Base-by-base conservation (phyloP, 2,329 filamentous ascomycete species). In the Fusarium sp. region DNA sequence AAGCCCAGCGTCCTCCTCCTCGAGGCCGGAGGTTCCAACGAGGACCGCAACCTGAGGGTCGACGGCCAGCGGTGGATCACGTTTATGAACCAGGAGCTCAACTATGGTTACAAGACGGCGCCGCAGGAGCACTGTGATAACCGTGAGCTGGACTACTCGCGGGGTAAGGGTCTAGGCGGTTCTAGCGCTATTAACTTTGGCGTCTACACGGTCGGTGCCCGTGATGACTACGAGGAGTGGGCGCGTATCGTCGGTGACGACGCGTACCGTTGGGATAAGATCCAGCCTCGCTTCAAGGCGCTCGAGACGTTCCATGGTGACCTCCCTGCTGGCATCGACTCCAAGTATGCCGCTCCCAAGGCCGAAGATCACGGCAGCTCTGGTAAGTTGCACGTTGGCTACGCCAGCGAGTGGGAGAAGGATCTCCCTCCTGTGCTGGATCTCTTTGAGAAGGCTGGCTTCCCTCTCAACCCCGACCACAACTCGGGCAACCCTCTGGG, bases 221-320 rank as follows among this genome's bases (percentile, higher is more conserved):
- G 83, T 1, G 89, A 89, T 61, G 91, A 93, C 72, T 92, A 90
- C 69, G 86, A 93, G 32, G 85, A 89, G 63, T 92, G 91, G 90
- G 89, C 89, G 1, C 81, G 84, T 0, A 70, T 87, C 2, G 87
- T 89, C 0, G 89, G 81, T 0, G 91, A 93, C 72, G 85, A 90
- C 6, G 78, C 81, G 0, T 93, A 87, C 79, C 72, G 76, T 3
- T 93, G 90, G 91, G 81, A 86, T 2, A 82, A 84, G 50, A 88
- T 89, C 32, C 84, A 88, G 66, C 68, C 80, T 4, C 83, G 87
- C 1, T 89, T 87, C 75, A 88, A 88, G 70, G 80, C 79, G 18
- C 83, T 92, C 20, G 90, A 92, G 77, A 86, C 81, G 0, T 91
- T 89, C 73, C 84, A 90, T 66, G 79, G 81, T 1, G 76, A 83